A percentile compares a stretch with the other conserved stretches of the same genome.
phyloP scores from a whole-genome alignment of 306 rosid genomes.

The Sophora flavescens region DNA sequence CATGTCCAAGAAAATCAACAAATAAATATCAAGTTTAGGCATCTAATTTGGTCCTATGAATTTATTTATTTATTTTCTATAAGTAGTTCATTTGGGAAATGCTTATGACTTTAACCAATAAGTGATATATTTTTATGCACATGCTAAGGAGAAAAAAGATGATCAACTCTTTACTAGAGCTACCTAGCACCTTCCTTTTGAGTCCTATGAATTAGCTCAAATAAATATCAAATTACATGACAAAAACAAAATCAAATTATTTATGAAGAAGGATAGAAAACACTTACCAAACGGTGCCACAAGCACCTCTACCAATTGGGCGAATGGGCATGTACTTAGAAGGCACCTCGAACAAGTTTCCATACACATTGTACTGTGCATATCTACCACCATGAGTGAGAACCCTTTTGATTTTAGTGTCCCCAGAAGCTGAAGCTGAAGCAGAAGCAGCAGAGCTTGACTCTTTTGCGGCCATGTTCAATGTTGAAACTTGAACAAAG shows the following conservation, averaged over 20 bases:
- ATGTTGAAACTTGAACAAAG: constrained; percentile 32
- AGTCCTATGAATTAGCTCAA: background rate
- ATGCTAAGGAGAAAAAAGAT: too few species aligned
- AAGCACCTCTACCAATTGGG: constrained; percentile 94
- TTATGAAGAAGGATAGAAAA: constrained; percentile 14
- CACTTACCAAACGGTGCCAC: constrained; percentile 90
- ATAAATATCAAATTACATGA: background rate
- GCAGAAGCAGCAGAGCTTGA: constrained; percentile 76
- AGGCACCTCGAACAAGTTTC: constrained; percentile 94
- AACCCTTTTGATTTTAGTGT: constrained; percentile 79
- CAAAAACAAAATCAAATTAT: too few species aligned
- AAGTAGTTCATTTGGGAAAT: too few species aligned
- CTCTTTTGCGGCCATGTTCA: constrained; percentile 77
- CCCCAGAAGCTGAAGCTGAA: constrained; percentile 62
- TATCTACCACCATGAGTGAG: constrained; percentile 90
- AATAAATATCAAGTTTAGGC: constrained; percentile 13
- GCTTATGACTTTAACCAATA: too few species aligned
- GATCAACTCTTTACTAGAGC: too few species aligned
- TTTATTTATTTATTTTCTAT: too few species aligned
- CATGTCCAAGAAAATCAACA: constrained; percentile 5
- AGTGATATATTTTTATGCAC: too few species aligned
- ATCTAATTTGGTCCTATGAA: background rate
- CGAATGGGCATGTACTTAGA: constrained; percentile 91
- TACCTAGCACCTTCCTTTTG: too few species aligned
- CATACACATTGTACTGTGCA: constrained; percentile 92